Base-by-base conservation (phyloP, 2,329 filamentous ascomycete species). In the Cadophora gregata region DNA sequence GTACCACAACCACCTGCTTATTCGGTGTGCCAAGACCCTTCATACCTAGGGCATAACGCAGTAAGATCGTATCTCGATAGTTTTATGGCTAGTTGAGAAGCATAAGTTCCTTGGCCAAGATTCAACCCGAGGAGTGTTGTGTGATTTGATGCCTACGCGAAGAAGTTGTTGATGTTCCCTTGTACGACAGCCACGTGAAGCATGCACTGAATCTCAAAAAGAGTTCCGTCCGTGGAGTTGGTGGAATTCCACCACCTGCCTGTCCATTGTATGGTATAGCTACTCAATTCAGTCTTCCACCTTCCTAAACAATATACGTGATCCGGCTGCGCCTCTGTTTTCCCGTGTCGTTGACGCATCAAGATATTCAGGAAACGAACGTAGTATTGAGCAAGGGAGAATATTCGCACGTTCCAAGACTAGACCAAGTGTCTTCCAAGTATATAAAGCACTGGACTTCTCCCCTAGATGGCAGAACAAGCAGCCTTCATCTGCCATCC, bases 401-500 rank as follows among this genome's bases (percentile, higher is more conserved):
- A 55, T 12, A 5, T 4, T 55, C 21, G 14, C 31, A 25, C 1
- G 16, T 55, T 55, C 1, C 25, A n/a, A 55, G 21, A 19, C 3
- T 21, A 16, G 25, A 16, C 9, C 7, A 1, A 31, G 16, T 33
- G 6, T 31, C 3, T 29, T 33, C 3, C 24, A 31, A 33, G 25
- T 55, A 55, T 55, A 55, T 55, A 55, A 55, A 9, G 7, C 51
- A 9, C 9, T 33, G 7, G 14, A 31, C 10, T 31, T 16, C 10
- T 25, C 31, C 21, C 51, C 51, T 19, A 5, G 12, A 19, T 19
- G 31, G 4, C 6, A 21, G 5, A 19, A 29, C n/a, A n/a, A 55
- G 51, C 24, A 55, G n/a, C 10, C 51, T 10, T 55, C 51, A 55
- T 55, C 50, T 55, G 12, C 51, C 25, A 21, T 16, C 51, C n/a